These are phyloP conservation scores for Colletotrichum graminicola DNA, from an alignment of 2,329 filamentous ascomycete genomes.

Conservation along the genomic window DNA sequence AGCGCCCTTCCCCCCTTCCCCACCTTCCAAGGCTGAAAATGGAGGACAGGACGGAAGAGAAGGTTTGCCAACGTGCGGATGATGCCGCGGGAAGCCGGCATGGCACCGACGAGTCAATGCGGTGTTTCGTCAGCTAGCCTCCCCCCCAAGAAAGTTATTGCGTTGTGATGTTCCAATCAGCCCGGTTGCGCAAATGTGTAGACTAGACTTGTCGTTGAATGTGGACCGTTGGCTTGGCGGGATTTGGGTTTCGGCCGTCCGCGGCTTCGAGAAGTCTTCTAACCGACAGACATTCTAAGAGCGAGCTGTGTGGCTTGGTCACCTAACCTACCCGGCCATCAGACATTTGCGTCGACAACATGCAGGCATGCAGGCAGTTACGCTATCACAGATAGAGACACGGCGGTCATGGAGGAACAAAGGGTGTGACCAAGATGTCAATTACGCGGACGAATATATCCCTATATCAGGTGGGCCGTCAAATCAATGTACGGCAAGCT, in stretches of 20 bases:
- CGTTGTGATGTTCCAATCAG: background rate
- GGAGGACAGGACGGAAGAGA: too few relatives aligned
- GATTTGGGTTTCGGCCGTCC: background rate
- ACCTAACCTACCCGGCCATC: background rate
- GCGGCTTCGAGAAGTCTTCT: background rate
- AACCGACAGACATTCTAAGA: conserved; percentile 1
- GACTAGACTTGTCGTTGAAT: background rate
- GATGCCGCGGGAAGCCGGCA: too few relatives aligned
- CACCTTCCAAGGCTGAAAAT: too few relatives aligned
- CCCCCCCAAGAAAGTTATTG: background rate
- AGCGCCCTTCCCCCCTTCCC: too few relatives aligned
- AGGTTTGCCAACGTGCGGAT: too few relatives aligned
- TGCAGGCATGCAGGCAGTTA: too few relatives aligned
- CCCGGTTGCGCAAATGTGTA: background rate
- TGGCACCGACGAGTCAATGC: too few relatives aligned
- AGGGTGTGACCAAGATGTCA: conserved; percentile 20
- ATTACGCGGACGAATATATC: conserved; percentile 17
- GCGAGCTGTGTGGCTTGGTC: background rate
- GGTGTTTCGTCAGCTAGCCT: too few relatives aligned
- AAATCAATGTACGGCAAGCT: conserved; percentile 27
- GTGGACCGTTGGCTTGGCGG: background rate
- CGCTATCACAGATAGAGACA: background rate
- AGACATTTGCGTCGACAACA: too few relatives aligned
- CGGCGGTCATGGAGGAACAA: too few relatives aligned
- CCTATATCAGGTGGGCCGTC: conserved; percentile 8